Conservation (phyloP, 1,284 basidiomycete genomes). For the Cutaneotrichosporon mucoides region DNA sequence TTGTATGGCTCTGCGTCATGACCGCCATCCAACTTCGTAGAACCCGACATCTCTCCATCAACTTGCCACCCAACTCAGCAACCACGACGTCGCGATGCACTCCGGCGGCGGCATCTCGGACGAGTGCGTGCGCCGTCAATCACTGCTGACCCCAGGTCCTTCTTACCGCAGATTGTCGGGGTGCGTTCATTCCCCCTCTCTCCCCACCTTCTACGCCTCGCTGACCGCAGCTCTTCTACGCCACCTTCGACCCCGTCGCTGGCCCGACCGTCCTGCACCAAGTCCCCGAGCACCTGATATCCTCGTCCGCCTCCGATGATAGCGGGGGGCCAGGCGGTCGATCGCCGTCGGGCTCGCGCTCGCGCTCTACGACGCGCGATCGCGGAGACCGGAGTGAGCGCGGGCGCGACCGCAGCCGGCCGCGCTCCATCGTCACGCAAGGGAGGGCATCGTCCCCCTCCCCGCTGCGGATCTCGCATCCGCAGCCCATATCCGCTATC, state of each 20-base stretch:
- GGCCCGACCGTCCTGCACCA: conserved; percentile 47
- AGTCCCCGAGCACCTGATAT: conserved; percentile 49
- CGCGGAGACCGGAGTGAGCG: not conserved
- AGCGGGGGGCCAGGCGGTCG: no score
- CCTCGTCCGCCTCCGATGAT: conserved; percentile 23
- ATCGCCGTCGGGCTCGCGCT: conserved; percentile 19
- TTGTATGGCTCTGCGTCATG: no score
- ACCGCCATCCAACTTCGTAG: no score
- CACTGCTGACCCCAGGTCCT: conserved; percentile 39
- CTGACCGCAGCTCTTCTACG: conserved; percentile 46
- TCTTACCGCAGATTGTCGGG: conserved; percentile 48
- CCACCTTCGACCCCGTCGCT: conserved; percentile 46
- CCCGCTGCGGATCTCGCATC: not conserved
- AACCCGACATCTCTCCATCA: not conserved
- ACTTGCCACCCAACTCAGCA: no score
- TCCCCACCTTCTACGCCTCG: no score
- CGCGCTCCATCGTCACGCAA: not conserved
- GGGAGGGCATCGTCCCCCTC: not conserved
- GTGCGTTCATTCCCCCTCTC: conserved; percentile 23
- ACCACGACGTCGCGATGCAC: no score
- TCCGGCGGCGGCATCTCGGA: conserved; percentile 8
- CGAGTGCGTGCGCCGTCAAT: conserved; percentile 3
- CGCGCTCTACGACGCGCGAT: conserved; percentile 26
- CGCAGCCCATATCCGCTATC: not conserved
- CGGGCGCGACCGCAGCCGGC: not conserved